These are phyloP conservation scores for Fragosphaeria purpurea DNA, from an alignment of 2,329 filamentous ascomycete genomes.

Conservation along the genomic window DNA sequence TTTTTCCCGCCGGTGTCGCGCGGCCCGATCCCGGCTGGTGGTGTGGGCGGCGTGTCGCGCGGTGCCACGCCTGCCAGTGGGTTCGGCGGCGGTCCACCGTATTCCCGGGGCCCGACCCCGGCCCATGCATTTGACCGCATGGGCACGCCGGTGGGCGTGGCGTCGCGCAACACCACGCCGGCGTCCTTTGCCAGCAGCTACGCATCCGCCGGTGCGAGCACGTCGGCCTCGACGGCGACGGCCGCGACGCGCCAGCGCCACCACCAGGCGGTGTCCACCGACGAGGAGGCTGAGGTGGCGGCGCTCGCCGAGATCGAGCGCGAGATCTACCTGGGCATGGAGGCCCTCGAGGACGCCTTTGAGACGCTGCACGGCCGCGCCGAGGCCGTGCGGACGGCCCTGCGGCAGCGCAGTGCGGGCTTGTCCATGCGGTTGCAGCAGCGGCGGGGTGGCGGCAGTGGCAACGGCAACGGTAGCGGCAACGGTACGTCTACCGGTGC, in stretches of 20 bases:
- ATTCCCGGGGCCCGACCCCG: conserved; percentile 28
- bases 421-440: conserved; percentile 55
- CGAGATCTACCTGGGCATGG: conserved; percentile 90
- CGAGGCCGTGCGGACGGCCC: conserved; percentile 64
- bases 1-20: conserved; percentile 4
- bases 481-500: no score
- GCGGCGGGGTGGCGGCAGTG: conserved; percentile 30
- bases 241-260: conserved; percentile 34
- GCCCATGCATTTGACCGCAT: conserved; percentile 27
- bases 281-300: conserved; percentile 89
- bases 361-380: conserved; percentile 82
- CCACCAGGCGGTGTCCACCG: conserved; percentile 77
- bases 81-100: conserved; percentile 24
- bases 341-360: conserved; percentile 86
- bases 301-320: conserved; percentile 84
- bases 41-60: conserved; percentile 25
- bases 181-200: conserved; percentile 27
- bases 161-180: conserved; percentile 45
- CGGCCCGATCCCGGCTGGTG: no score
- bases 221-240: conserved; percentile 37
- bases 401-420: conserved; percentile 75
- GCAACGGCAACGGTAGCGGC: conserved; percentile 31
- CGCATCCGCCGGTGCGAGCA: conserved; percentile 34
- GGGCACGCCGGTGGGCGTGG: conserved; percentile 39
- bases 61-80: conserved; percentile 42